phyloP scores from a whole-genome alignment of 2,329 filamentous ascomycete species.

The Cyphellophora europaea region DNA sequence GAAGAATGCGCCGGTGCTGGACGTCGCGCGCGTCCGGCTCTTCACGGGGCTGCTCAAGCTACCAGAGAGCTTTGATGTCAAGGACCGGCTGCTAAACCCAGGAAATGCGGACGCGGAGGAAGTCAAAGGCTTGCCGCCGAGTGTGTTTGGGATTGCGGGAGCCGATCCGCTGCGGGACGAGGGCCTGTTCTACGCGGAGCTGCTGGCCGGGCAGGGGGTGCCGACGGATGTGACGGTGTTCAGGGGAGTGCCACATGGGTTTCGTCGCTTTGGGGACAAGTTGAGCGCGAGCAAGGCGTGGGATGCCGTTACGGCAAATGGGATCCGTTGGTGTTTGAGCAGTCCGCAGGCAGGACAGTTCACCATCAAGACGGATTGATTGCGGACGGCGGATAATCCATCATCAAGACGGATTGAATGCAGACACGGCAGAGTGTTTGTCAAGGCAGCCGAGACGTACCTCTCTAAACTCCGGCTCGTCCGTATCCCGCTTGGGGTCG shows the following conservation, averaged over 20 bases:
- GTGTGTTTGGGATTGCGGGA: constrained; percentile 8
- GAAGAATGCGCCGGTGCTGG: constrained; percentile 41
- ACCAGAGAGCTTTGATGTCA: constrained; percentile 12
- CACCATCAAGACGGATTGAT: neutral
- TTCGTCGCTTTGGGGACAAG: constrained; percentile 22
- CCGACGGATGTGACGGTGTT: constrained; percentile 23
- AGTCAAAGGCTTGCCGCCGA: constrained; percentile 24
- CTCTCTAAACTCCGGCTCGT: too few species aligned
- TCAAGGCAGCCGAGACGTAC: too few species aligned
- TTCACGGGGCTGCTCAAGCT: constrained; percentile 22
- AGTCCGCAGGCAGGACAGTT: neutral
- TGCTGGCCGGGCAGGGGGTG: constrained; percentile 19
- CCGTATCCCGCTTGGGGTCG: too few species aligned
- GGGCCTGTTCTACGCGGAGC: constrained; percentile 18
- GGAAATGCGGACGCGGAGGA: constrained; percentile 24
- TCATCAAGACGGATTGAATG: too few species aligned
- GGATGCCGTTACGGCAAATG: neutral
- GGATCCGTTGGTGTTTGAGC: neutral
- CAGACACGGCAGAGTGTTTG: too few species aligned
- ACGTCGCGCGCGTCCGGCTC: constrained; percentile 27
- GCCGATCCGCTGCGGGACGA: constrained; percentile 6
- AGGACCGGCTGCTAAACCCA: constrained; percentile 32
- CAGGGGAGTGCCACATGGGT: constrained; percentile 24
- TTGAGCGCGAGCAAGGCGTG: neutral
- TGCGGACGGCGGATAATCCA: too few species aligned